phyloP scores from a whole-genome alignment of 2,329 filamentous ascomycete genomes.

The Aurifilum marmelostoma region DNA sequence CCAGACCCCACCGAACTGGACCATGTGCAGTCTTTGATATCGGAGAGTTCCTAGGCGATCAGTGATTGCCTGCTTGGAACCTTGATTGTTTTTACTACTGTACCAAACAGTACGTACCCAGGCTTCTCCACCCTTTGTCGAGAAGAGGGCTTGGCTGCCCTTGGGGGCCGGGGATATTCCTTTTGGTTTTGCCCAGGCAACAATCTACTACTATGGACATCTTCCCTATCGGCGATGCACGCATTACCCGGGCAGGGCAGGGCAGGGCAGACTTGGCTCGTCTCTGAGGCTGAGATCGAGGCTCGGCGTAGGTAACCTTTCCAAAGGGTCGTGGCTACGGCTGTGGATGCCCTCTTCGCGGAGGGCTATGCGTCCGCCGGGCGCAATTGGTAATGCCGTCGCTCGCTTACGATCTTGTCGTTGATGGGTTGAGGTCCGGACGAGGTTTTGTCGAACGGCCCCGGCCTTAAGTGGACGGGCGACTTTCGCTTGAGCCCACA shows the following conservation, averaged over 20 bases:
- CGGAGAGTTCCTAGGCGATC: not conserved
- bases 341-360: not conserved
- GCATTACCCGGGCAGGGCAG: not conserved
- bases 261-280: not conserved
- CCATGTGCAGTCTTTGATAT: not conserved
- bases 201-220: not conserved
- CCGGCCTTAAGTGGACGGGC: slow-evolving; percentile 3
- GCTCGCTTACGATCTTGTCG: not conserved
- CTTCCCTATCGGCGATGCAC: not conserved
- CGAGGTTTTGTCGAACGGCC: slow-evolving; percentile 11
- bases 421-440: not conserved
- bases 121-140: not conserved
- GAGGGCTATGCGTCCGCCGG: not conserved
- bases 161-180: not conserved
- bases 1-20: not conserved
- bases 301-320: not conserved
- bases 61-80: not conserved
- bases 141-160: not conserved
- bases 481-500: slow-evolving; percentile 9
- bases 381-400: not conserved
- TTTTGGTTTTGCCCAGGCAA: too few relatives aligned
- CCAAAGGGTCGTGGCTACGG: not conserved
- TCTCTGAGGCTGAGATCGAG: not conserved
- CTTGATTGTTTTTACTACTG: not conserved
- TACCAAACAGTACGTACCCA: too few relatives aligned